These are phyloP conservation scores for Chrysopogon serrulatus DNA, from an alignment of 176 grass and related monocot species.

Conservation along the genomic window DNA sequence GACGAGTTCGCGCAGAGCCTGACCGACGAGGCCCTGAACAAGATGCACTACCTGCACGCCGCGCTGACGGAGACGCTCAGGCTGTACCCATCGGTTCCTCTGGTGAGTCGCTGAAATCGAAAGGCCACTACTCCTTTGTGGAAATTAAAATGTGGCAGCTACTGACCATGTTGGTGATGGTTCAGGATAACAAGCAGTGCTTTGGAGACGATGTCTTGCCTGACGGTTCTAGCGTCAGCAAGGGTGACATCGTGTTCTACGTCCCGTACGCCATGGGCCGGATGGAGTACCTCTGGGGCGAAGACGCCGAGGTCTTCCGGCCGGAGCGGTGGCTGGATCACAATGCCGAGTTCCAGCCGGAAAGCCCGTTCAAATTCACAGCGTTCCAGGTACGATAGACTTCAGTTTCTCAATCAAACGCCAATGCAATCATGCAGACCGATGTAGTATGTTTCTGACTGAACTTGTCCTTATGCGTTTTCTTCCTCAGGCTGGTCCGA, in stretches of 20 bases:
- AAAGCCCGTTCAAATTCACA: conserved; percentile 69
- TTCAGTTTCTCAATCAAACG: neutral
- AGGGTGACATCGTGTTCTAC: conserved; percentile 61
- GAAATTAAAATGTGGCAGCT: neutral
- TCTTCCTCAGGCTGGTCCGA: conserved; percentile 42
- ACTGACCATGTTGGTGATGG: neutral
- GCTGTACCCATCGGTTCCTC: conserved; percentile 54
- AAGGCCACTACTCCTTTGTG: too few relatives aligned
- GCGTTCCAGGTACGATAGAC: conserved; percentile 47
- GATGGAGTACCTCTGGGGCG: conserved; percentile 63
- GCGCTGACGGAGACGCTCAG: conserved; percentile 54
- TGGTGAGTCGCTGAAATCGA: too few relatives aligned
- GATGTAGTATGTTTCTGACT: neutral
- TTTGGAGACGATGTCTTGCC: conserved; percentile 54
- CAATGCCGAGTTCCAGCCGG: conserved; percentile 27
- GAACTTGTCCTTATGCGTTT: neutral
- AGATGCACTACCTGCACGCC: conserved; percentile 67
- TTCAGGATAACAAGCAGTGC: conserved; percentile 66
- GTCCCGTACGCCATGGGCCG: conserved; percentile 69
- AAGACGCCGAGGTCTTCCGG: conserved; percentile 45
- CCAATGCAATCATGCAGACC: neutral
- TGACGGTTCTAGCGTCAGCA: conserved; percentile 43
- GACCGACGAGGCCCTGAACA: conserved; percentile 60
- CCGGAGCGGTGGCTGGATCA: conserved; percentile 67
- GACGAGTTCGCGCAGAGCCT: conserved; percentile 43